Base-by-base conservation (phyloP, 257 asterid genomes). In the Plectranthus barbatus region DNA sequence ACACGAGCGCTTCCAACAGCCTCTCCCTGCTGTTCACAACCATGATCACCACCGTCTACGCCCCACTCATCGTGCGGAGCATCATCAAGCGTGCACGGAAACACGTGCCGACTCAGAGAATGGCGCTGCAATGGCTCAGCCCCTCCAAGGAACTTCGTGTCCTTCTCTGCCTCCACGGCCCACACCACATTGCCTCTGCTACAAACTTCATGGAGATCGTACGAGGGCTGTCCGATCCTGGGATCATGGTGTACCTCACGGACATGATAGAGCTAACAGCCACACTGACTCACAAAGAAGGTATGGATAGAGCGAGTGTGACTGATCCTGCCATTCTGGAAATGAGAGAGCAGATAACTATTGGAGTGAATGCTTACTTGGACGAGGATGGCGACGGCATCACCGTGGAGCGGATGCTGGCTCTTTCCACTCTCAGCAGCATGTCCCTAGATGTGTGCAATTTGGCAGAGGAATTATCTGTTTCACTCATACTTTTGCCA, bases 221-320 rank as follows among this genome's bases (percentile, higher is more conserved):
- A 0, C 84, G 91, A 7, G 97, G 97, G 2, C 72, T 84, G 11
- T 64, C 67, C 0, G 80, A 89, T 19, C 97, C 97, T 0, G 97
- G 97, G 7, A 77, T 89, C 64, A 56, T 79, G 71, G 85, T 92
- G 5, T 84, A 79, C 34, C 75, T 83, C 2, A 77, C 97, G 0
- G 99, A 92, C 70, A 86, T 90, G 91, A 69, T 92, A 0, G 97
- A 90, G 56, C 72, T 90, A 21, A 86, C 96, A 0, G 95, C 94
- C 58, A 75, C 98, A 2, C 33, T 91, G 52, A 64, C 80, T 0
- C 94, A 79, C 49, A 59, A 62, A 13, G 77, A 76, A 14, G 88
- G 86, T 0, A 60, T 42, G 14, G 86, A 77, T n/a, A 66, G 74
- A 5, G 77, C 83, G 51, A 79, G 79, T 0, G 95, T 89, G 36